Base-by-base conservation (phyloP, 2,329 filamentous ascomycete genomes). In the Paracoccidioides brasiliensis region DNA sequence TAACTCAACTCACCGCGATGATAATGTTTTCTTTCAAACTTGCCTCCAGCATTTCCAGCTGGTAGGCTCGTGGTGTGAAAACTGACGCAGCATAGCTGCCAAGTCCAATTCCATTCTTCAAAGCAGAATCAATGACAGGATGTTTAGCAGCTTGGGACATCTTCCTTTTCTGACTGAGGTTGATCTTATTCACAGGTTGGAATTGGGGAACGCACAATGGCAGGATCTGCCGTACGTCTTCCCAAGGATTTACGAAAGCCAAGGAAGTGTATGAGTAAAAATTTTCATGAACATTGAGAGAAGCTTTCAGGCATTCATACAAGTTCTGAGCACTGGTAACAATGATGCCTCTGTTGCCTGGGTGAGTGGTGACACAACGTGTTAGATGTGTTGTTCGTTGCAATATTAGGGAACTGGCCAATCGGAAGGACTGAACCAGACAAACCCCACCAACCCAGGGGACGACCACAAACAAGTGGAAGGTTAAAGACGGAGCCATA, bases 11-110 rank as follows among this genome's bases (percentile, higher is more conserved):
- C 72, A 88, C 85, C 32, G 81, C 81, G 54, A 89, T 81, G 61
- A 90, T 88, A 37, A 85, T 80, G 65, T 90, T 90, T 49, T 77
- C 72, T 58, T 78, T 76, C 62, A 87, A 72, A 63, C 85, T 88
- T 63, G 80, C 78, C 57, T 84, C 77, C 54, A 87, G 75, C 86
- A 91, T 90, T 70, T 90, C 87, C 22, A 80, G 65, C 68, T 91
- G 86, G 63, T 90, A 91, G 0, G 78, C 80, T 49, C 85, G 68
- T 2, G 71, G 63, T 37, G 61, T 59, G 10, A 58, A 40, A 44
- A 15, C 44, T 22, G 54, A 41, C 33, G 41, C 4, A 22, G 22
- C 37, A 38, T 15, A 49, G 9, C 10, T 2, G 10, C 35, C 30
- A 45, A 35, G 30, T 5, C 33, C 22, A 45, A n/a, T 15, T 2